Evolutionary conservation across 1,284 basidiomycete species (phyloP), one percentile per base, ranked within the genome.

Genomic region (Trichosporon sp.): DNA sequence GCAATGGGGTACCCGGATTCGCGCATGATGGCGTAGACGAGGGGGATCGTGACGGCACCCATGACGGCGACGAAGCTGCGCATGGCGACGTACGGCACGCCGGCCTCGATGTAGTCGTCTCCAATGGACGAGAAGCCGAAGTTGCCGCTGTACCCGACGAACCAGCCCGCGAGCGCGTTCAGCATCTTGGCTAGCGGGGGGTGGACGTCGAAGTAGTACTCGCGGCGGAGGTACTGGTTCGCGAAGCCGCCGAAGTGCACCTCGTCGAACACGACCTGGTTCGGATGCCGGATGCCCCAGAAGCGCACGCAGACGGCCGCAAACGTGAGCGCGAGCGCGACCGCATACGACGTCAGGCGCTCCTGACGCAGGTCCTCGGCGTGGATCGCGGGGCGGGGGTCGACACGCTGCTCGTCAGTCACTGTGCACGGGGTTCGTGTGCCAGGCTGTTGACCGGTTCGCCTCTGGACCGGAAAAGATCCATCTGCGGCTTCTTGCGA

Each of bases 161-260:
- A 90, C 92, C 93, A 98, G 72, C 94, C 97, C 29, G 92, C 91
- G 44, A 96, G 87, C 62, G 91, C 97, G 77, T 95, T 92, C 34
- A 98, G 86, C 74, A 98, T 87, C 81, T 98, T 98, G 60, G 95
- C 94, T 66, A 98, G 89, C 15, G 96, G 96, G 47, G 96, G 96
- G 78, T 99, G 97, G 3, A 99, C 97, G 82, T 99, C 97, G 85
- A 99, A 99, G 85, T 98, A 98, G 85, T 97, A 99, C 84, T 97
- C 89, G 73, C 94, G 87, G 66, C 86, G 86, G 76, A 98, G 89
- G 83, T 98, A 98, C 82, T 93, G 92, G 6, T 91, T 89, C 21
- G 95, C 94, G 82, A 98, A 95, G 84, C 80, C 75, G 18, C 94
- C 94, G 79, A 97, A 98, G 80, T 98, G 95, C 13, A 98, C 95